phyloP scores from a whole-genome alignment of 768 basidiomycete genomes.

The Paxillus rubicundulus region DNA sequence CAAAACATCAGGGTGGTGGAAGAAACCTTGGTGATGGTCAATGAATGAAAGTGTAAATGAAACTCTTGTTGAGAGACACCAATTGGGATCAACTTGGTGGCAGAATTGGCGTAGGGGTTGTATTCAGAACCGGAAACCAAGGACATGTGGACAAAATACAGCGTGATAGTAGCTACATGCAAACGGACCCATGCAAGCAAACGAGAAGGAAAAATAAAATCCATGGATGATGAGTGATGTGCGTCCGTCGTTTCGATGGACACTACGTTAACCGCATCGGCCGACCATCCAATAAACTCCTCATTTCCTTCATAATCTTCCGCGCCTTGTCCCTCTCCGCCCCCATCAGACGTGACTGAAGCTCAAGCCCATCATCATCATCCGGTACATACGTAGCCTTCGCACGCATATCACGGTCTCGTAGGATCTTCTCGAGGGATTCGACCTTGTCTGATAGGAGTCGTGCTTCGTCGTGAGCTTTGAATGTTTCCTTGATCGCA shows the following conservation, averaged over 20 bases:
- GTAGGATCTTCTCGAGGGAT: slow-evolving; percentile 18
- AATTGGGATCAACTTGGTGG: slow-evolving; percentile 12
- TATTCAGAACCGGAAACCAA: no score
- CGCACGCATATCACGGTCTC: not conserved
- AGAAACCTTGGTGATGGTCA: no score
- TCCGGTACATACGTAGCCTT: no score
- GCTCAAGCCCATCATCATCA: slow-evolving; percentile 8
- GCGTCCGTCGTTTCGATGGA: no score
- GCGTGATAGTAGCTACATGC: no score
- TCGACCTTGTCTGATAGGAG: slow-evolving; percentile 25
- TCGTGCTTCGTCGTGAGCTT: slow-evolving; percentile 12
- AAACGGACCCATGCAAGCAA: no score
- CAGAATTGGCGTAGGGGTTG: slow-evolving; percentile 10
- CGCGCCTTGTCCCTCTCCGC: slow-evolving; percentile 20
- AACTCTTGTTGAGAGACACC: not conserved
- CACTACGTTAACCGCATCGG: not conserved
- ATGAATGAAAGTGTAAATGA: no score
- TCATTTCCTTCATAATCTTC: slow-evolving; percentile 14
- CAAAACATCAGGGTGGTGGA: not conserved
- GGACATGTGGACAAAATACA: no score
- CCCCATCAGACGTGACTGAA: slow-evolving; percentile 14
- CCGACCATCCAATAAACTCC: slow-evolving; percentile 12
- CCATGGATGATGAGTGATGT: no score
- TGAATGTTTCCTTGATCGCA: slow-evolving; percentile 16
- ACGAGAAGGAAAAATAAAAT: no score